A percentile compares a stretch with the other conserved stretches of the same genome.
phyloP scores from a whole-genome alignment of 1,284 basidiomycete genomes.

The Tylopilus sp. region DNA sequence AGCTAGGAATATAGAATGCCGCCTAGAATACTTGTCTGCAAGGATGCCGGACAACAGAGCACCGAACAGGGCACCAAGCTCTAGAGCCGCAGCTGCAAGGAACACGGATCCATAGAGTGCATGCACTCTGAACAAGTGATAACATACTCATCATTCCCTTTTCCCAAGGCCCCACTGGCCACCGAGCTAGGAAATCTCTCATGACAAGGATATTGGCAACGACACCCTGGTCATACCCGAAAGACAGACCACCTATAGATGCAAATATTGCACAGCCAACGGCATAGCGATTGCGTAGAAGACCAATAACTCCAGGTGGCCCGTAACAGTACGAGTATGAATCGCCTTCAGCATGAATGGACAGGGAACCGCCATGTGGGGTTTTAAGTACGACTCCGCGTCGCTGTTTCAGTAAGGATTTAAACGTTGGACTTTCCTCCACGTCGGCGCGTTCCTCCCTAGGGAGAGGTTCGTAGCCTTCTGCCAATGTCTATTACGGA shows the following conservation, averaged over 20 bases:
- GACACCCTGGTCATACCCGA: constrained; percentile 76
- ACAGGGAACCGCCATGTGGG: constrained; percentile 32
- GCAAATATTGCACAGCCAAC: constrained; percentile 66
- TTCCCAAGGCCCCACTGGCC: constrained; percentile 67
- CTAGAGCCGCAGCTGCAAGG: constrained; percentile 65
- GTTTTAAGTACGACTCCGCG: constrained; percentile 23
- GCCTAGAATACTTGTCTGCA: constrained; percentile 65
- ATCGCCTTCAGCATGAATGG: constrained; percentile 37
- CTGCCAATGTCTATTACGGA: constrained; percentile 6
- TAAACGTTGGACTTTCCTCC: constrained; percentile 13
- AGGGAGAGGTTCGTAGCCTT: constrained; percentile 19
- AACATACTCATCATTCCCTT: constrained; percentile 71
- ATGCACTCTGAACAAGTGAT: not conserved
- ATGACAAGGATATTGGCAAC: constrained; percentile 84
- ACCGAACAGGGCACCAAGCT: constrained; percentile 71
- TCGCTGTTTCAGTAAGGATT: constrained; percentile 17
- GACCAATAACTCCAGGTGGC: constrained; percentile 56
- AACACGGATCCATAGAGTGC: not conserved
- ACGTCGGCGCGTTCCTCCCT: constrained; percentile 15
- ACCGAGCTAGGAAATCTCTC: constrained; percentile 62
- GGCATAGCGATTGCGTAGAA: constrained; percentile 61
- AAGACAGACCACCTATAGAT: constrained; percentile 73
- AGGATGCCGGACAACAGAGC: constrained; percentile 63
- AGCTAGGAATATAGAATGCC: constrained; percentile 61
- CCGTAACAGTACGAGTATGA: constrained; percentile 67